phyloP scores from a whole-genome alignment of 805 yeast species.

The Yamadazyma scolyti region DNA sequence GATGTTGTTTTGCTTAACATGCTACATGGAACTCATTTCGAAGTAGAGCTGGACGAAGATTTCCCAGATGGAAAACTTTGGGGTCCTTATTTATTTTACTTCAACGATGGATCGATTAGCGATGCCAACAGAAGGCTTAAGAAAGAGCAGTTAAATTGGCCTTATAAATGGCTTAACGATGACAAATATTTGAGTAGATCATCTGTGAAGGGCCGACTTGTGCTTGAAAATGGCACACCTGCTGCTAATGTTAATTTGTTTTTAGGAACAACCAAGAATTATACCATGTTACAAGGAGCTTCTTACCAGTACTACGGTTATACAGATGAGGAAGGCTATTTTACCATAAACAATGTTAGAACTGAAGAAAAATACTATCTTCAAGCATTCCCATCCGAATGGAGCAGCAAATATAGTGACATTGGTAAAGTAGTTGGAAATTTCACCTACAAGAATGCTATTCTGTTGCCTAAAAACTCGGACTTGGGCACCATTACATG shows the following conservation, averaged over 20 bases:
- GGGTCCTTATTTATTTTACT: constrained; percentile 11
- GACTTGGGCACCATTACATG: constrained; percentile 7
- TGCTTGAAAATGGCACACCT: constrained; percentile 7
- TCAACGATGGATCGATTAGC: constrained; percentile 9
- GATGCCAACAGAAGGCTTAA: constrained; percentile 10
- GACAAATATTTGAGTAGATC: constrained; percentile 4
- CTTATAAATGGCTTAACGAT: constrained; percentile 8
- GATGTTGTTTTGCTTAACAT: constrained; percentile 11
- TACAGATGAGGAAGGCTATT: constrained; percentile 11
- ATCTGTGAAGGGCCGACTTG: constrained; percentile 7
- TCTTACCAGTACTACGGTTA: constrained; percentile 9
- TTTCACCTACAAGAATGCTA: too few relatives aligned
- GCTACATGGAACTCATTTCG: constrained; percentile 12
- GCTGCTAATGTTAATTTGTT: constrained; percentile 9
- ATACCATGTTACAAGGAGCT: constrained; percentile 12
- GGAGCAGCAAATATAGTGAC: constrained; percentile 6
- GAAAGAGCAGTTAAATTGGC: constrained; percentile 10
- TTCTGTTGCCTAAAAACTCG: background rate
- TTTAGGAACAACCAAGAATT: constrained; percentile 7
- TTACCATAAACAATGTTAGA: constrained; percentile 5
- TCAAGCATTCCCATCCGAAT: constrained; percentile 9
- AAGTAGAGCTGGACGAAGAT: constrained; percentile 6
- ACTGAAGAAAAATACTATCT: constrained; percentile 6
- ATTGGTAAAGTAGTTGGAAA: constrained; percentile 7
- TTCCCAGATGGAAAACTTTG: constrained; percentile 7